Base-by-base conservation (phyloP, 75 land plant genomes). In the Picea sitchensis region DNA sequence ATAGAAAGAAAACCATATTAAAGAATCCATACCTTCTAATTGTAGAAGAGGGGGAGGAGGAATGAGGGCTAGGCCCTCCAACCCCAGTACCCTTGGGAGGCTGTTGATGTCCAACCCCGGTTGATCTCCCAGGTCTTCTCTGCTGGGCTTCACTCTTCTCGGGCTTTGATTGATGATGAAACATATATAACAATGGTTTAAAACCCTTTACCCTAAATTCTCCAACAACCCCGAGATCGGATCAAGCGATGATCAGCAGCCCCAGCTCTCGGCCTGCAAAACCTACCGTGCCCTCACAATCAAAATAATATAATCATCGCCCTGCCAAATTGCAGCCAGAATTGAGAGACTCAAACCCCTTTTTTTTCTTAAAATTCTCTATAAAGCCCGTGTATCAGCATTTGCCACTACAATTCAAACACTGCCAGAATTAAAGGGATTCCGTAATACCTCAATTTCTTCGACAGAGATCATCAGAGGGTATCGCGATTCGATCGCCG, bases 131-230 rank as follows among this genome's bases (percentile, higher is more conserved):
- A 68, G 93, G 73, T 79, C 84, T 90, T 85, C 87, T 77, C 47
- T 38, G 61, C 73, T 85, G 91, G 20, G 82, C 58, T 73, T 95
- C 92, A 82, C 78, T 88, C 87, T 74, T 85, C 47, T 92, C 91
- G 17, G 76, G 81, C 85, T 88, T 94, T 58, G 92, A 82, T 89
- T 93, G 98, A 86, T 96, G 83, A 88, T 65, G 81, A 91, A 94
- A 92, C 98, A 96, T 96, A 91, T 81, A 96, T 93, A 75, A 15
- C 75, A 61, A 60, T 80, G 44, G 61, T 4, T 21, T 59, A 71
- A 72, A 77, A 74, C 60, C 85, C 73, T 78, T 76, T 61, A 26
- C 38, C 61, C n/a, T 68, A 9, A 20, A 57, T 61, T 76, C 75
- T 62, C 79, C 38, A 59, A 59, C 54, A 15, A 67, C 58, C 57